A percentile compares a stretch with the other conserved stretches of the same genome.
Evolutionary conservation across 225 moss, liverwort and hornwort species (phyloP).

Genomic region (Polytrichum commune): DNA sequence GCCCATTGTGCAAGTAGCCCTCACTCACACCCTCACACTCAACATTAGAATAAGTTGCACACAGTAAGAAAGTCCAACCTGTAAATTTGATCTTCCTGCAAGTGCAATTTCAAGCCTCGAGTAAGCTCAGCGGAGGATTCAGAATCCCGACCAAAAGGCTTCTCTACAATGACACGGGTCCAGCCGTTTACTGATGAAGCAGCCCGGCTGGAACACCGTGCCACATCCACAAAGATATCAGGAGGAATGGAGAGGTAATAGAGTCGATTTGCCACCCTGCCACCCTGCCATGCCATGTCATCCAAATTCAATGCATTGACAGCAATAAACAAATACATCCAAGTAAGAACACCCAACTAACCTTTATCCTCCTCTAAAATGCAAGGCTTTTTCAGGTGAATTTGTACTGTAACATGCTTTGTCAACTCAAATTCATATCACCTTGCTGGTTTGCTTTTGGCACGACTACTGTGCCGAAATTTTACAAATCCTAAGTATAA

Average conservation of each 20-base stretch:
- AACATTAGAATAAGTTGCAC: too few relatives aligned
- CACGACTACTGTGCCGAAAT: too few relatives aligned
- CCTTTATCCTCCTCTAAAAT: too few relatives aligned
- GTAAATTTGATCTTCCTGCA: constrained; percentile 93
- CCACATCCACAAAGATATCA: constrained; percentile 89
- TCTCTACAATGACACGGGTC: constrained; percentile 95
- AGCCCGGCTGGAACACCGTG: constrained; percentile 76
- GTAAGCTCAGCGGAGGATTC: constrained; percentile 89
- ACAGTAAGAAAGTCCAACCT: constrained; percentile 36
- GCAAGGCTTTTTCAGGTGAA: too few relatives aligned
- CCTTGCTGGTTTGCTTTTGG: too few relatives aligned
- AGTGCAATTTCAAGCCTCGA: constrained; percentile 65
- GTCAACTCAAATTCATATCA: too few relatives aligned
- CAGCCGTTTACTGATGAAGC: constrained; percentile 79
- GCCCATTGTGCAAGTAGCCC: too few relatives aligned
- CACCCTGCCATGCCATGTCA: constrained; percentile 38
- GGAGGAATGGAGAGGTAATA: constrained; percentile 97
- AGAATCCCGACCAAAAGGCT: constrained; percentile 89
- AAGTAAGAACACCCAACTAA: too few relatives aligned
- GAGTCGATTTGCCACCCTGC: constrained; percentile 75
- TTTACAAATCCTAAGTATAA: too few relatives aligned
- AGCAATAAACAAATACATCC: too few relatives aligned
- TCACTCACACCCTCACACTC: too few relatives aligned
- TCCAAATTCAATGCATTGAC: not conserved
- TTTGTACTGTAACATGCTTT: too few relatives aligned